These are phyloP conservation scores for Viola odorata DNA, from an alignment of 345 rosid species.

Conservation along the genomic window DNA sequence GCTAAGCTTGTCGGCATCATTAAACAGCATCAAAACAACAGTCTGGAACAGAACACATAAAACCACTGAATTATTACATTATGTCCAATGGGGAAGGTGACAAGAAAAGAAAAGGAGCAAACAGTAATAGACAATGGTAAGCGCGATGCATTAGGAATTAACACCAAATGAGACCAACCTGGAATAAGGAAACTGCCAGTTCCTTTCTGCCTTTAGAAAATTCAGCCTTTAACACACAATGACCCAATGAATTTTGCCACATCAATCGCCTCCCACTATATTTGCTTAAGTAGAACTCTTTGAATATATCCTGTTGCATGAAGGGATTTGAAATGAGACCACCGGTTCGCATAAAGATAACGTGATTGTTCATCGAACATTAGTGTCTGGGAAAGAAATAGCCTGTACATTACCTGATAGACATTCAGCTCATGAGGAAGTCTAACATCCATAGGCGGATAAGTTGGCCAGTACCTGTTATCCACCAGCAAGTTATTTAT, in stretches of 20 bases:
- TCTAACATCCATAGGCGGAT: slow-evolving; percentile 98
- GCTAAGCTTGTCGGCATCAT: slow-evolving; percentile 85
- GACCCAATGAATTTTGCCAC: slow-evolving; percentile 98
- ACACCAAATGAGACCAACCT: slow-evolving; percentile 43
- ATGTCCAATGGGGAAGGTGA: background rate
- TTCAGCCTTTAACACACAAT: slow-evolving; percentile 90
- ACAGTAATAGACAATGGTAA: background rate
- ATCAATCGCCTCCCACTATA: slow-evolving; percentile 95
- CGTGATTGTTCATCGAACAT: background rate
- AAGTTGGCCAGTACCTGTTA: slow-evolving; percentile 97
- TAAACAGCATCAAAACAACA: slow-evolving; percentile 95
- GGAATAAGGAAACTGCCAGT: slow-evolving; percentile 94
- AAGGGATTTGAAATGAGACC: slow-evolving; percentile 8
- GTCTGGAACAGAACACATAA: slow-evolving; percentile 43
- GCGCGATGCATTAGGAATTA: slow-evolving; percentile 3
- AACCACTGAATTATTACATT: slow-evolving; percentile 16
- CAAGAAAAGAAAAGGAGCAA: background rate
- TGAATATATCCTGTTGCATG: slow-evolving; percentile 75
- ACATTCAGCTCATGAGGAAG: slow-evolving; percentile 98
- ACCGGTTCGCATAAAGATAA: background rate
- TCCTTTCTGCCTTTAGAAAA: slow-evolving; percentile 90
- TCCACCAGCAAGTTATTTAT: slow-evolving; percentile 18
- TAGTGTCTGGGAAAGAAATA: background rate
- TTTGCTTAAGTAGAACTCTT: slow-evolving; percentile 94
- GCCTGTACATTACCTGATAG: slow-evolving; percentile 65